A percentile compares a stretch with the other conserved stretches of the same genome.
Conservation (phyloP, 2,329 filamentous ascomycete species). For the Macroventuria anomochaeta region DNA sequence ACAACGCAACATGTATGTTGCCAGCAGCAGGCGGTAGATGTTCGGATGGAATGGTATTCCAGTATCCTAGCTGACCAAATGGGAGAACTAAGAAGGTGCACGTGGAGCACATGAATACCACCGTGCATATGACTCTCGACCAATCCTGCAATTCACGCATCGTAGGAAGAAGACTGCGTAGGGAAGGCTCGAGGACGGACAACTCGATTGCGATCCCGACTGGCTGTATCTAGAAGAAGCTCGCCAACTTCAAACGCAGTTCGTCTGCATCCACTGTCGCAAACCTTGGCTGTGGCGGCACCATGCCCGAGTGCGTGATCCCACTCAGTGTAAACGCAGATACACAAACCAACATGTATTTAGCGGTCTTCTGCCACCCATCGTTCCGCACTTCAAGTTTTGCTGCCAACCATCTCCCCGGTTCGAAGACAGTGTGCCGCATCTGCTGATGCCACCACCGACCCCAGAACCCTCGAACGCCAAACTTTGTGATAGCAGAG, state of each 20-base stretch:
- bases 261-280: neutral
- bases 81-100: conserved; percentile 6
- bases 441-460: conserved; percentile 22
- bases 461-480: conserved; percentile 17
- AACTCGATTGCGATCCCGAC: conserved; percentile 13
- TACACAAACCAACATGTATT: conserved; percentile 14
- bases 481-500: conserved; percentile 4
- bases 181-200: conserved; percentile 4
- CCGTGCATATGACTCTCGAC: conserved; percentile 2
- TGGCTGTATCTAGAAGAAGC: conserved; percentile 18
- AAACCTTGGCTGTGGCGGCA: conserved; percentile 10
- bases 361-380: neutral
- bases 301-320: conserved; percentile 15
- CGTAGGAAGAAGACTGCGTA: neutral
- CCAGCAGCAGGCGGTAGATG: neutral
- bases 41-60: neutral
- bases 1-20: too few relatives aligned
- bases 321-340: conserved; percentile 16
- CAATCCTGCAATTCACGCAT: neutral
- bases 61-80: conserved; percentile 15
- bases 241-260: conserved; percentile 7
- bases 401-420: conserved; percentile 6
- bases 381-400: neutral
- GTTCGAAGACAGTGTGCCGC: conserved; percentile 19
- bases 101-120: conserved; percentile 1